A percentile compares a stretch with the other conserved stretches of the same genome.
phyloP scores from a whole-genome alignment of 257 asterid species.

The Fraxinus excelsior region DNA sequence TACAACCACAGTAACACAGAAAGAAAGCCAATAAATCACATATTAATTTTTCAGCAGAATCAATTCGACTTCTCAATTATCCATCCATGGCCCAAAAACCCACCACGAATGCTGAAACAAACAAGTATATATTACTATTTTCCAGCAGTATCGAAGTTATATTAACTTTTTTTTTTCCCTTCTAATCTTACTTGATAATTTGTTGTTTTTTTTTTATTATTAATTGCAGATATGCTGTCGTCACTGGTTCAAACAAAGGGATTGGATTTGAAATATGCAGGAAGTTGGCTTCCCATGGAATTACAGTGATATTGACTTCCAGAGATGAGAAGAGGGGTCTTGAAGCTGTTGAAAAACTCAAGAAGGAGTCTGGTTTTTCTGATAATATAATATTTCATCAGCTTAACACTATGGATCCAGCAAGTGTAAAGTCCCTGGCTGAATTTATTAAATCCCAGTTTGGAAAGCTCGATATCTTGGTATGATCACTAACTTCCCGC shows the following conservation, averaged over 20 bases:
- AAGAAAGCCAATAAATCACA: neutral
- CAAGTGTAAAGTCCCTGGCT: conserved; percentile 38
- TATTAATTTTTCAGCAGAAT: neutral
- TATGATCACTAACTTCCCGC: too few relatives aligned
- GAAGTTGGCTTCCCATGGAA: conserved; percentile 46
- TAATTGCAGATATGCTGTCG: conserved; percentile 40
- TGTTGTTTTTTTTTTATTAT: neutral
- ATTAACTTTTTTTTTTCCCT: too few relatives aligned
- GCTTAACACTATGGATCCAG: conserved; percentile 19
- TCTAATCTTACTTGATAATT: too few relatives aligned
- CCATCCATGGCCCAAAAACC: neutral
- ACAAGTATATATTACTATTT: too few relatives aligned
- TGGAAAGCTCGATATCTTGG: conserved; percentile 25
- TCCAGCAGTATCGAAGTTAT: too few relatives aligned
- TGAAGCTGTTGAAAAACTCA: too few relatives aligned
- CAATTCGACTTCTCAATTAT: too few relatives aligned
- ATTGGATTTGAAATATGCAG: conserved; percentile 58
- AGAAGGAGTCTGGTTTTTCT: too few relatives aligned
- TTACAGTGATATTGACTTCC: conserved; percentile 50
- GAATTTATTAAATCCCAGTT: conserved; percentile 33
- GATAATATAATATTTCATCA: too few relatives aligned
- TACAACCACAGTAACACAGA: too few relatives aligned
- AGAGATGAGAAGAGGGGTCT: conserved; percentile 45
- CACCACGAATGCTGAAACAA: neutral
- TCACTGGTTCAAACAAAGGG: conserved; percentile 55